Evolutionary conservation across 805 yeast species (phyloP), one percentile per base, ranked within the genome.

Genomic region (Zygotorulaspora sp.): DNA sequence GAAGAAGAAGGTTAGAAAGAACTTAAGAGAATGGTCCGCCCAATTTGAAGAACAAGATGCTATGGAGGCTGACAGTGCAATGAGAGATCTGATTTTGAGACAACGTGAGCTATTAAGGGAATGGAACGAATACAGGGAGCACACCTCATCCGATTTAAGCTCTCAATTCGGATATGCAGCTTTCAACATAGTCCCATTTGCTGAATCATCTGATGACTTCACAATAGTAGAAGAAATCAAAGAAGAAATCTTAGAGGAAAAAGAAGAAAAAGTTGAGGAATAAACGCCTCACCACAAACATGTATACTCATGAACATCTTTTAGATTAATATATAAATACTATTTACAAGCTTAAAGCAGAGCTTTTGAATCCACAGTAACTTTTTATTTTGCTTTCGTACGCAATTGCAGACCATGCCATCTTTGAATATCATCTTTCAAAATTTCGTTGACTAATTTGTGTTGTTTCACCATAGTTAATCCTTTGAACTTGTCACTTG

Each of bases 331-430:
- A 12, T 17, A 8, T 30, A 27, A 23, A 21, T 13, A 13, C n/a
- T 26, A 26, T 26, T 26, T 26, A 26, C 30, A 26, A 14, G 16
- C 9, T 26, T 5, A n/a, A n/a, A n/a, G n/a, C n/a, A n/a, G n/a
- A n/a, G n/a, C n/a, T n/a, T n/a, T n/a, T n/a, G n/a, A n/a, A n/a
- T n/a, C n/a, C n/a, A n/a, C n/a, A n/a, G n/a, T n/a, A n/a, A n/a
- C 20, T 22, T 21, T 32, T 54, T 49, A n/a, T 52, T 64, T 23
- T 77, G 77, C 55, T 74, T 80, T 50, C 0, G 97, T 90, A 48
- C 74, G 75, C 44, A 90, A 70, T 61, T 90, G 97, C 36, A 90
- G 66, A 0, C 98, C 98, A 58, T 92, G 98, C 98, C 97, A 92
- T 53, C 82, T 72, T 19, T 78, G 67, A 31, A 92, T 86, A 52